Evolutionary conservation across 352 stramenopile species (phyloP), one percentile per base, ranked within the genome.

Genomic region (Pythium sp.): DNA sequence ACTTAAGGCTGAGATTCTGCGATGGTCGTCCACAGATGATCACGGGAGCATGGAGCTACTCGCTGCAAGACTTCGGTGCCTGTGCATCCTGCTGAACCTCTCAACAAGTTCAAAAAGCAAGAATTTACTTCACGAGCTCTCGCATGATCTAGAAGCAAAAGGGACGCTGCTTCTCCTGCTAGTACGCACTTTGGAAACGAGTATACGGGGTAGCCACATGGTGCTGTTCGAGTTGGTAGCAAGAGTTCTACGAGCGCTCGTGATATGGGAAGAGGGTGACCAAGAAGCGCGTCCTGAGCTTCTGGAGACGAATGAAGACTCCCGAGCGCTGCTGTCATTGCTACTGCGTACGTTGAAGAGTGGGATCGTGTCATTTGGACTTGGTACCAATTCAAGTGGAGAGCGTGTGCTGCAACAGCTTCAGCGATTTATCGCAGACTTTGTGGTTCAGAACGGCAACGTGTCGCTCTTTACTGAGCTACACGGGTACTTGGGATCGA

Each of bases 71-170:
- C 15, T 82, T 62, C 77, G 77, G 24, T 75, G 76, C 20, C 24
- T 84, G 8, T 84, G 78, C 26, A 18, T 82, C 22, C 38, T 85
- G 54, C 61, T 88, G 64, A 75, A 76, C 66, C 56, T 53, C 24
- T 57, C 67, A 15, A 64, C 60, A 46, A 64, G 72, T 18, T 30
- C 32, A 28, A 22, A 14, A 22, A 26, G 36, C 1, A 32, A n/a
- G 12, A 5, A 9, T 4, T 9, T 58, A 15, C 5, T 71, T 3
- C 67, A 75, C 66, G 67, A 51, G 34, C 72, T 72, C 51, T 63
- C 34, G 7, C 64, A 63, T 26, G 55, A 67, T 18, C 71, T 78
- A 56, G 49, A 65, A 14, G 73, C 70, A 64, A 55, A 51, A 24
- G 59, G 58, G 2, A 34, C 43, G 3, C 56, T 69, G 20, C 18